These are phyloP conservation scores for Beauveria australis DNA, from an alignment of 2,329 filamentous ascomycete genomes.

Conservation along the genomic window DNA sequence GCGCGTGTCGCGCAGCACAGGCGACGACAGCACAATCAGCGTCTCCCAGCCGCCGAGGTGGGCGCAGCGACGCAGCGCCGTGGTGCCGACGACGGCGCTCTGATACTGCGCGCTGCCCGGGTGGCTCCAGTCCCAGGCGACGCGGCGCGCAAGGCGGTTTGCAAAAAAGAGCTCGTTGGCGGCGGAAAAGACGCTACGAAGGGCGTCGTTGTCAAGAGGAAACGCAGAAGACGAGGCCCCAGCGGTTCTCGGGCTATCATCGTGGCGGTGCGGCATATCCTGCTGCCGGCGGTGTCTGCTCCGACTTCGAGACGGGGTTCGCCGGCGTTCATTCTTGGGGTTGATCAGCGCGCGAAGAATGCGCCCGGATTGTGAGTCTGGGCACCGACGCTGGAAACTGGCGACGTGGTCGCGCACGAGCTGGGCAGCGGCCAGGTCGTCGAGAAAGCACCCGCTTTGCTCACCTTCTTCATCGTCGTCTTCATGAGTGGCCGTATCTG, in stretches of 20 bases:
- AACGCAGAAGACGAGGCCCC: constrained; percentile 34
- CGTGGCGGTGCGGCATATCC: background rate
- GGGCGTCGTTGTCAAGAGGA: constrained; percentile 47
- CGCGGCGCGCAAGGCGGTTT: constrained; percentile 46
- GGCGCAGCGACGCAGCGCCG: constrained; percentile 48
- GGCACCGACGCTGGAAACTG: constrained; percentile 34
- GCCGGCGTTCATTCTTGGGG: constrained; percentile 19
- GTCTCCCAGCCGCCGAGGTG: constrained; percentile 49
- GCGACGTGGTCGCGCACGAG: constrained; percentile 41
- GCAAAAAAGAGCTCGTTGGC: constrained; percentile 57
- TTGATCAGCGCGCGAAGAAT: constrained; percentile 51
- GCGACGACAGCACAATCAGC: constrained; percentile 51
- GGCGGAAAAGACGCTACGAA: constrained; percentile 50
- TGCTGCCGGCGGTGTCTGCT: background rate
- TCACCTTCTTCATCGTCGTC: constrained; percentile 21
- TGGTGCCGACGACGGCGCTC: constrained; percentile 53
- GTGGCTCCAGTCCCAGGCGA: constrained; percentile 55
- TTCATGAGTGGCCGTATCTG: constrained; percentile 25
- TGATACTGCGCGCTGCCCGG: constrained; percentile 40
- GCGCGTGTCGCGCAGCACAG: constrained; percentile 45
- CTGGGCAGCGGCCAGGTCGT: constrained; percentile 39
- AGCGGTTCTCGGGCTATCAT: constrained; percentile 12
- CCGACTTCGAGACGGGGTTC: background rate
- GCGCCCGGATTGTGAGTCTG: constrained; percentile 45
- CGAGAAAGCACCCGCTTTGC: constrained; percentile 21